Base-by-base conservation (phyloP, 2,329 filamentous ascomycete species). In the Nectriaceae sp. region DNA sequence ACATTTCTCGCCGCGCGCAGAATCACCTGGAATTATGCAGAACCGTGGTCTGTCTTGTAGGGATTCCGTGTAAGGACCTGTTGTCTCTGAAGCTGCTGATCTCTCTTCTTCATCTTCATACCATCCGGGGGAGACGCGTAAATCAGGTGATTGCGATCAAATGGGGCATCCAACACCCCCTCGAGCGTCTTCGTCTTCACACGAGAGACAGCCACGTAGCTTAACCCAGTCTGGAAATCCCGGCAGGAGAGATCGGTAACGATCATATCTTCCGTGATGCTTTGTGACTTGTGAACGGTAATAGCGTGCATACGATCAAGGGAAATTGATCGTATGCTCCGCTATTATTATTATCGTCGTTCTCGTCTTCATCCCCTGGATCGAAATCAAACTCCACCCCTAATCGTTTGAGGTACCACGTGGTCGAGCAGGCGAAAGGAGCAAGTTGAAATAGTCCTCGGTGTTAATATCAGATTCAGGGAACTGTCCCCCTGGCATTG, bases 251-350 rank as follows among this genome's bases (percentile, higher is more conserved):
- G 46, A 47, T 49, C 50, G n/a, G 39, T 49, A 39, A 49, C 39
- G 35, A 52, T 52, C 36, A 52, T 49, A 42, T 53, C 50, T 44
- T 53, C 50, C 15, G 39, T 52, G 33, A 49, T 52, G 38, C 40
- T 42, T 46, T 49, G 37, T 46, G 38, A 49, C 47, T 47, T 47
- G 39, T 47, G 40, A 24, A 42, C 45, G 18, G 29, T 47, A 47
- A 47, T 47, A 35, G 45, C 45, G 31, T 36, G 40, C 45, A 47
- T 35, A 47, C 39, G 29, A 47, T 42, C 19, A 47, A 36, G 40
- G 40, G 40, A n/a, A 42, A 42, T n/a, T 42, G 40, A n/a, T n/a
- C n/a, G n/a, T n/a, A n/a, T n/a, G 37, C 19, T 40, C 19, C 37
- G 37, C n/a, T n/a, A n/a, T n/a, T n/a, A 21, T 24, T 38, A 36